Evolutionary conservation across 371 early-diverging fungal species (phyloP).

Genomic region (Capillidium rhysosporum): DNA sequence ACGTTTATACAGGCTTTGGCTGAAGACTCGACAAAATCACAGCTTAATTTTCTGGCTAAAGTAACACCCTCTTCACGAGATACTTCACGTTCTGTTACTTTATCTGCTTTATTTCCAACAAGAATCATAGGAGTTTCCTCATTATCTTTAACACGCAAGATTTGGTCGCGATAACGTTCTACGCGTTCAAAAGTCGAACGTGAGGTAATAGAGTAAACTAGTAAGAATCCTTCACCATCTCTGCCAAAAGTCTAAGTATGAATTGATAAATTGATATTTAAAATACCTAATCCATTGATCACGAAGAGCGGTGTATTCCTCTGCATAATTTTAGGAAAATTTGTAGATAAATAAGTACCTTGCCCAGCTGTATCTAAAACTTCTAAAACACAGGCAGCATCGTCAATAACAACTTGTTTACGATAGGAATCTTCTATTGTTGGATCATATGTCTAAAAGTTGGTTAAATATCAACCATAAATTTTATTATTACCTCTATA

Average conservation of each 20-base stretch:
- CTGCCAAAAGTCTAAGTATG: slow-evolving; percentile 11
- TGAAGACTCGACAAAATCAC: slow-evolving; percentile 73
- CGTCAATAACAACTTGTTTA: slow-evolving; percentile 93
- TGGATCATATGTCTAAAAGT: slow-evolving; percentile 71
- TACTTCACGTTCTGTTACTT: slow-evolving; percentile 53
- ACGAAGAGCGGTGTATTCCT: slow-evolving; percentile 64
- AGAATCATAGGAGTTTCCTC: slow-evolving; percentile 68
- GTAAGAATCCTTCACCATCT: slow-evolving; percentile 76
- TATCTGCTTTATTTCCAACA: slow-evolving; percentile 88
- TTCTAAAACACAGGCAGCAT: slow-evolving; percentile 78
- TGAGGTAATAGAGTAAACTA: slow-evolving; percentile 75
- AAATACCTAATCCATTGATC: slow-evolving; percentile 83
- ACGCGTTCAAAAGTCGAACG: slow-evolving; percentile 72
- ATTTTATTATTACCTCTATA: slow-evolving; percentile 1
- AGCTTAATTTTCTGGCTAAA: slow-evolving; percentile 46
- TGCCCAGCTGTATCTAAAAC: slow-evolving; percentile 92
- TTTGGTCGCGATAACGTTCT: slow-evolving; percentile 60
- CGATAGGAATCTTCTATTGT: slow-evolving; percentile 93
- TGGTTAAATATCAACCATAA: background rate
- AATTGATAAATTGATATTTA: background rate
- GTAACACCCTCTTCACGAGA: slow-evolving; percentile 54
- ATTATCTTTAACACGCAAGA: slow-evolving; percentile 62
- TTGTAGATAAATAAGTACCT: slow-evolving; percentile 36
- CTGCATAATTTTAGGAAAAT: slow-evolving; percentile 17
- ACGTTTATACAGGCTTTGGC: slow-evolving; percentile 83